Conservation (phyloP, 495 filamentous ascomycete genomes). For the Penicillium cosmopolitanum region DNA sequence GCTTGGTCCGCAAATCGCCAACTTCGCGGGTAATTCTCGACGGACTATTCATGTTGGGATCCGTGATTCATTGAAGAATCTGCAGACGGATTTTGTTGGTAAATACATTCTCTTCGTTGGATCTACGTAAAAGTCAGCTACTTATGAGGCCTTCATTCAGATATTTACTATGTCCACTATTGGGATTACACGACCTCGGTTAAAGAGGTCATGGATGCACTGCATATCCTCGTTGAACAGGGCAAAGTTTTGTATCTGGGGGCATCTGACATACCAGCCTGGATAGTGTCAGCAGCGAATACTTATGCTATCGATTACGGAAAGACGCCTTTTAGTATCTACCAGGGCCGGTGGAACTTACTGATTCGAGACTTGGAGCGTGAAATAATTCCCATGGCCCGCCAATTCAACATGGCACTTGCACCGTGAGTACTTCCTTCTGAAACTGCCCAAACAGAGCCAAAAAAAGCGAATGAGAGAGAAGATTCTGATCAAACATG, state of each 20-base stretch:
- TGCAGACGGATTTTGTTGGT: slow-evolving; percentile 66
- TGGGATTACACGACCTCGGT: slow-evolving; percentile 51
- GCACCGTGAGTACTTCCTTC: slow-evolving; percentile 31
- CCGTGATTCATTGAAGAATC: slow-evolving; percentile 57
- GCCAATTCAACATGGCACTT: slow-evolving; percentile 60
- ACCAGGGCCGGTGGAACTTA: slow-evolving; percentile 32
- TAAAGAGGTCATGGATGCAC: slow-evolving; percentile 48
- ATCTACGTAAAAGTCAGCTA: background rate
- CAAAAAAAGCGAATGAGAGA: background rate
- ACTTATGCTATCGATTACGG: slow-evolving; percentile 32
- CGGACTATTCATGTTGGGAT: slow-evolving; percentile 61
- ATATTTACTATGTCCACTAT: slow-evolving; percentile 38
- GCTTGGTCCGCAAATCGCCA: slow-evolving; percentile 46
- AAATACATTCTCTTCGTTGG: background rate
- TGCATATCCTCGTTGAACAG: slow-evolving; percentile 39
- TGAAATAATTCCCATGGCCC: slow-evolving; percentile 61
- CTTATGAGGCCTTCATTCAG: background rate
- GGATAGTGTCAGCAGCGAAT: slow-evolving; percentile 40
- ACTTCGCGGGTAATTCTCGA: slow-evolving; percentile 59
- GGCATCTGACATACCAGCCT: slow-evolving; percentile 44
- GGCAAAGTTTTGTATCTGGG: slow-evolving; percentile 55
- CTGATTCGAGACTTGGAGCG: slow-evolving; percentile 54
- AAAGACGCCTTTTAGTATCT: slow-evolving; percentile 25
- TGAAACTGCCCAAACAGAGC: background rate
- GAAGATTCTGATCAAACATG: background rate